A percentile compares a stretch with the other conserved stretches of the same genome.
phyloP scores from a whole-genome alignment of 1,139 yeast species.

The Pichia terricola region DNA sequence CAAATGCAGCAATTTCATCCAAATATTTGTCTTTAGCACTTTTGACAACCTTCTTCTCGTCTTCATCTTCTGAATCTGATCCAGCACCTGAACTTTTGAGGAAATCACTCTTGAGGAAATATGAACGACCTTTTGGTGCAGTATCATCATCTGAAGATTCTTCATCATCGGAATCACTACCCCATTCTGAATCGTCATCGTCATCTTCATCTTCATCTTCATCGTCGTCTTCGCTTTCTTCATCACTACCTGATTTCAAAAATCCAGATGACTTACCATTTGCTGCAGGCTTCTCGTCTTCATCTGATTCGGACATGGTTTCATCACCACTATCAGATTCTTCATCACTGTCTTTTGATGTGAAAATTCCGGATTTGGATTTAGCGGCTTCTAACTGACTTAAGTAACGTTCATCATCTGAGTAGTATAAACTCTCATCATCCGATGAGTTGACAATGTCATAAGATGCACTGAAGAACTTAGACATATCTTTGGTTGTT shows the following conservation, averaged over 20 bases:
- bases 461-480: conserved; percentile 61
- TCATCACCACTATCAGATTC: conserved; percentile 26
- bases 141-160: conserved; percentile 26
- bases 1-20: conserved; percentile 70
- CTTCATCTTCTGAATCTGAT: conserved; percentile 42
- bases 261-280: conserved; percentile 17
- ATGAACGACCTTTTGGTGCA: conserved; percentile 41
- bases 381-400: conserved; percentile 13
- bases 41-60: conserved; percentile 76
- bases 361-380: neutral
- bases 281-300: conserved; percentile 25
- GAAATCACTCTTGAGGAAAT: conserved; percentile 45
- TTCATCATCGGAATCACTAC: conserved; percentile 21
- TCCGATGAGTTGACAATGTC: conserved; percentile 60
- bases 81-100: conserved; percentile 42
- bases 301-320: conserved; percentile 19
- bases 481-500: conserved; percentile 40
- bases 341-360: conserved; percentile 7
- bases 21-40: conserved; percentile 87
- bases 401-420: conserved; percentile 53
- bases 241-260: conserved; percentile 25
- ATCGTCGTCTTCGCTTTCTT: conserved; percentile 23
- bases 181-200: conserved; percentile 25
- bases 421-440: conserved; percentile 62
- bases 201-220: conserved; percentile 36